Evolutionary conservation across 495 filamentous ascomycete species (phyloP), one percentile per base, ranked within the genome.

Genomic region (Talaromyces stipitatus): DNA sequence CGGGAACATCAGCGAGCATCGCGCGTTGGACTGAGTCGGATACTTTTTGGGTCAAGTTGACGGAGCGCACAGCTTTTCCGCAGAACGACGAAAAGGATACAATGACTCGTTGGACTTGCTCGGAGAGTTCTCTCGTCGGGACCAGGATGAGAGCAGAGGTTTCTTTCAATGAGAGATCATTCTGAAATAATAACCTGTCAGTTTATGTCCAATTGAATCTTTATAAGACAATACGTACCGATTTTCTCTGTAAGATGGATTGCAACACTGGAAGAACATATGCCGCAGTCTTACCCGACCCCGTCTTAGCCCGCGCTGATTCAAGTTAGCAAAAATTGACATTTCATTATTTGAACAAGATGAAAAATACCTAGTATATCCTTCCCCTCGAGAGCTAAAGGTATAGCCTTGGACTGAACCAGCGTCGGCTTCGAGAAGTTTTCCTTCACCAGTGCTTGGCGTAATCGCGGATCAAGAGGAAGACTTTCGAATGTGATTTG

Each of bases 241-340:
- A 65, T 74, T 96, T 96, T 53, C 80, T 80, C 62, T 83, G 85
- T 10, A 98, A 78, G 53, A 96, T 89, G 22, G 78, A 76, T 60
- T 95, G 86, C 36, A 97, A 71, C 36, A 96, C 80, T 1, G 94
- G 94, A 24, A 97, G 79, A n/a, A 96, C 77, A 71, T 98, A 98
- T 52, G 94, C 94, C n/a, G 89, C 88, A 4, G 94, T 98, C 74
- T 98, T 98, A 47, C 94, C 92, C 18, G 91, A 94, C 26, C 92
- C 92, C 18, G 92, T 97, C 71, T 91, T 94, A 41, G 92, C 87
- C 61, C 89, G 89, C 52, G 90, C 85, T 84, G 52, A 56, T 52
- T 50, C 11, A 18, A 22, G 55, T 78, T 54, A 77, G 69, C 45
- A 58, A 11, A 26, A 23, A 26, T 11, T 26, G 20, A 14, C 22